Evolutionary conservation across 306 rosid genomes (phyloP).

Genomic region (Astragalus glycyphyllos): DNA sequence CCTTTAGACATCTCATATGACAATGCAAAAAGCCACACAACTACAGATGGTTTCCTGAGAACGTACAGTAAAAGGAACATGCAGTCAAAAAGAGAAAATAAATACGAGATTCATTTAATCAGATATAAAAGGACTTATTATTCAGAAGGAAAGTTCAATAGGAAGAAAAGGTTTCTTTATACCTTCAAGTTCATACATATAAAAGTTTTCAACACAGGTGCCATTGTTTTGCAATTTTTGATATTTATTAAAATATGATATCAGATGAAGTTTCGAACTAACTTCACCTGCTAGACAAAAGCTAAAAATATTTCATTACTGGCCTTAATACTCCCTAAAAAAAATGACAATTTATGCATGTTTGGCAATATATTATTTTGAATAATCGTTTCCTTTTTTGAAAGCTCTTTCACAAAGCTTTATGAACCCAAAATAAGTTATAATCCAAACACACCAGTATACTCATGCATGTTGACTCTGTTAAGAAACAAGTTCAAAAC

Average conservation of each 20-base stretch:
- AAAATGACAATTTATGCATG: conserved; percentile 11
- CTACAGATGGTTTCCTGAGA: conserved; percentile 85
- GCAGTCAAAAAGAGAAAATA: conserved; percentile 7
- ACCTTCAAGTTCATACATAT: conserved; percentile 8
- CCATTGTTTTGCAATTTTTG: too few relatives aligned
- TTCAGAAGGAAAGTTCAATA: not conserved
- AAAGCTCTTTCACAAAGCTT: not conserved
- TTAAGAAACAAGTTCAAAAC: conserved; percentile 5
- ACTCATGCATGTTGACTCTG: not conserved
- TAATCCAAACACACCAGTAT: not conserved
- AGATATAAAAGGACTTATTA: conserved; percentile 7
- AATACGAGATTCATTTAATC: not conserved
- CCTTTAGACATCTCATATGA: conserved; percentile 79
- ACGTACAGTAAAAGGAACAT: too few relatives aligned
- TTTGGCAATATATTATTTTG: not conserved
- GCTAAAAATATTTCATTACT: not conserved
- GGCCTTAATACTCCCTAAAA: conserved; percentile 2
- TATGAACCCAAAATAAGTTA: not conserved
- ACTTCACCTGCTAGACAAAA: conserved; percentile 3
- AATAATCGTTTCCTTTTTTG: not conserved
- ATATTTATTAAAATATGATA: not conserved
- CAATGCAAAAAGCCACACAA: conserved; percentile 79
- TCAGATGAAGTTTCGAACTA: conserved; percentile 9
- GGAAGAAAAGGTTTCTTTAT: conserved; percentile 5
- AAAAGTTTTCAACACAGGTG: not conserved